A percentile compares a stretch with the other conserved stretches of the same genome.
phyloP scores from a whole-genome alignment of 331 rosid species.

The Acacia pycnantha region DNA sequence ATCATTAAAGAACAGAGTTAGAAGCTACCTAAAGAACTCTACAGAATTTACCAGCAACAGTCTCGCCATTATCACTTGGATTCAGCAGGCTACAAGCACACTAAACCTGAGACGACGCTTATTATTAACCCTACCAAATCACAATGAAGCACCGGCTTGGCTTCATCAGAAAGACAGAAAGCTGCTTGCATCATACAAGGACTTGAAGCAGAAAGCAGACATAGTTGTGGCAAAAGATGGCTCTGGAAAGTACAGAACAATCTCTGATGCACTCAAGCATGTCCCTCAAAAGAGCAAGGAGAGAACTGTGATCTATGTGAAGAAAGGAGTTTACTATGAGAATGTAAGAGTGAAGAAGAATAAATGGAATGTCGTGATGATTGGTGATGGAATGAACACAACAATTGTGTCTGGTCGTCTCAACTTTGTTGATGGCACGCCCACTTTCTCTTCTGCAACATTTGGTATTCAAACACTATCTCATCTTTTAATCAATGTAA shows the following conservation, averaged over 20 bases:
- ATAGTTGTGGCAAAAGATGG: constrained; percentile 65
- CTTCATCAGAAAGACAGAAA: constrained; percentile 41
- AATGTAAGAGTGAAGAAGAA: constrained; percentile 63
- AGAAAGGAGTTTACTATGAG: constrained; percentile 65
- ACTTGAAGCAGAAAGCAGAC: constrained; percentile 51
- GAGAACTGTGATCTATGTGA: constrained; percentile 72
- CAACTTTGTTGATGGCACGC: constrained; percentile 79
- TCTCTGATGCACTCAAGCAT: constrained; percentile 52
- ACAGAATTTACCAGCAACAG: constrained; percentile 70
- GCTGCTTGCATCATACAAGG: constrained; percentile 33
- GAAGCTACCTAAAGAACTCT: constrained; percentile 50
- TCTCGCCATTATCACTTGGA: constrained; percentile 70
- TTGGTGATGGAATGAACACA: constrained; percentile 74
- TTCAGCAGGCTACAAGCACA: constrained; percentile 42
- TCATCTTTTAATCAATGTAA: neutral
- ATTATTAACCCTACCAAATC: constrained; percentile 34
- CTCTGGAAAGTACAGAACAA: constrained; percentile 54
- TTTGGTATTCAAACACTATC: constrained; percentile 46
- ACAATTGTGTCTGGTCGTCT: constrained; percentile 60
- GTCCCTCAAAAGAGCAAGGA: constrained; percentile 55
- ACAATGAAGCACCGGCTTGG: constrained; percentile 49
- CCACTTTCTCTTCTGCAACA: constrained; percentile 76
- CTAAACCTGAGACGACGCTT: constrained; percentile 61
- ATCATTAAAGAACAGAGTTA: constrained; percentile 15
- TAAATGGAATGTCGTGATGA: constrained; percentile 77